Conservation (phyloP, 2,329 filamentous ascomycete species). For the Alternaria angustiovoidea region DNA sequence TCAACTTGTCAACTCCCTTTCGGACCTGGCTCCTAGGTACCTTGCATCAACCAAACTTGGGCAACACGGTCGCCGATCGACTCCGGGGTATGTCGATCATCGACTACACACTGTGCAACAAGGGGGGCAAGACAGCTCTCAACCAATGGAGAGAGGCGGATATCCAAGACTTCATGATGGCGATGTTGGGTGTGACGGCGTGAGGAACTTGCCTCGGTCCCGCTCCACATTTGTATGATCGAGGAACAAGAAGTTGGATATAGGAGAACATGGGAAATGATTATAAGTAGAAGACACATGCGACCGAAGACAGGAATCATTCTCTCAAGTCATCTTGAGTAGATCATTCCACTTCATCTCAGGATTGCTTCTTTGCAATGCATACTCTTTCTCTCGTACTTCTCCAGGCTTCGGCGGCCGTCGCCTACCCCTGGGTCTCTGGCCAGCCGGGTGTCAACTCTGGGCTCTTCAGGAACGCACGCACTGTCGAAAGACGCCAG, state of each 20-base stretch:
- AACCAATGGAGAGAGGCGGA: slow-evolving; percentile 6
- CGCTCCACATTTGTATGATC: neutral
- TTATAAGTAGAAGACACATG: slow-evolving; percentile 4
- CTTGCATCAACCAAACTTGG: neutral
- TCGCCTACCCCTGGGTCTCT: slow-evolving; percentile 32
- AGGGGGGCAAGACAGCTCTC: neutral
- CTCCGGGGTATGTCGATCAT: slow-evolving; percentile 5
- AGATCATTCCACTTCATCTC: neutral
- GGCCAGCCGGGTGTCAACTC: slow-evolving; percentile 30
- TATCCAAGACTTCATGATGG: neutral
- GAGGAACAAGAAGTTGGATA: neutral
- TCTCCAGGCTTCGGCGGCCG: slow-evolving; percentile 24
- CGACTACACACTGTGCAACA: neutral
- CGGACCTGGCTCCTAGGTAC: neutral
- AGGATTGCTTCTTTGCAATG: slow-evolving; percentile 15
- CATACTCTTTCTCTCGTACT: slow-evolving; percentile 25
- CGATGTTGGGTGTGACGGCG: neutral
- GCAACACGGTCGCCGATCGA: neutral
- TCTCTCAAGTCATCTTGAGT: neutral
- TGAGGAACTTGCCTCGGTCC: slow-evolving; percentile 4
- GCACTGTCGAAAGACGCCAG: slow-evolving; percentile 22
- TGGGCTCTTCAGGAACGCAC: slow-evolving; percentile 19
- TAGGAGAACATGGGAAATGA: neutral
- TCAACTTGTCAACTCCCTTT: neutral
- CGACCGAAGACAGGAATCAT: neutral